These are phyloP conservation scores for Amanita brunnescens DNA, from an alignment of 768 basidiomycete species.

Conservation along the genomic window DNA sequence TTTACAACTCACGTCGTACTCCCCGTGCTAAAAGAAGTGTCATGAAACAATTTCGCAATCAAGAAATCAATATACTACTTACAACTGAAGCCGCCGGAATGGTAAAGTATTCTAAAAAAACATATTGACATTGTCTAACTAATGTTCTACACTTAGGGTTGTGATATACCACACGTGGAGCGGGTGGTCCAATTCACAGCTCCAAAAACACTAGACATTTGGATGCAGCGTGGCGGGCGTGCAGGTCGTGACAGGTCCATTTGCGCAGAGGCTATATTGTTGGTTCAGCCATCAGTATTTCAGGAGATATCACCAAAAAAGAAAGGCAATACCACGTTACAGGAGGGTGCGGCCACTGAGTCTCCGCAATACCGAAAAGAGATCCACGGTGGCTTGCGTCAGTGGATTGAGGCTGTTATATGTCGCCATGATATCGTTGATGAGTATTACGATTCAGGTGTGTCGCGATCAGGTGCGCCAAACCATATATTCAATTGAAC, in stretches of 20 bases:
- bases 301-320: slow-evolving; percentile 4
- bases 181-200: slow-evolving; percentile 20
- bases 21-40: slow-evolving; percentile 9
- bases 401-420: slow-evolving; percentile 15
- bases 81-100: slow-evolving; percentile 23
- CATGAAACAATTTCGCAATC: slow-evolving; percentile 13
- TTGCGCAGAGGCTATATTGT: slow-evolving; percentile 8
- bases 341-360: neutral
- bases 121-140: neutral
- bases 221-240: slow-evolving; percentile 18
- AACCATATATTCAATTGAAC: too few relatives aligned
- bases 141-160: slow-evolving; percentile 10
- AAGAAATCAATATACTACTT: slow-evolving; percentile 17
- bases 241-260: slow-evolving; percentile 6
- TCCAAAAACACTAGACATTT: slow-evolving; percentile 14
- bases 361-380: slow-evolving; percentile 7
- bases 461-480: slow-evolving; percentile 7
- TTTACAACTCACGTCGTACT: slow-evolving; percentile 10
- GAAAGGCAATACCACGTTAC: neutral
- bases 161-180: slow-evolving; percentile 21
- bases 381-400: slow-evolving; percentile 16
- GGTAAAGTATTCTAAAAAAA: slow-evolving; percentile 11
- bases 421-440: slow-evolving; percentile 18
- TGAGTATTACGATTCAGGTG: slow-evolving; percentile 18
- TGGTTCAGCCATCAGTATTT: slow-evolving; percentile 11